Evolutionary conservation across 2,329 filamentous ascomycete species (phyloP).

Genomic region (Arthroderma uncinatum): DNA sequence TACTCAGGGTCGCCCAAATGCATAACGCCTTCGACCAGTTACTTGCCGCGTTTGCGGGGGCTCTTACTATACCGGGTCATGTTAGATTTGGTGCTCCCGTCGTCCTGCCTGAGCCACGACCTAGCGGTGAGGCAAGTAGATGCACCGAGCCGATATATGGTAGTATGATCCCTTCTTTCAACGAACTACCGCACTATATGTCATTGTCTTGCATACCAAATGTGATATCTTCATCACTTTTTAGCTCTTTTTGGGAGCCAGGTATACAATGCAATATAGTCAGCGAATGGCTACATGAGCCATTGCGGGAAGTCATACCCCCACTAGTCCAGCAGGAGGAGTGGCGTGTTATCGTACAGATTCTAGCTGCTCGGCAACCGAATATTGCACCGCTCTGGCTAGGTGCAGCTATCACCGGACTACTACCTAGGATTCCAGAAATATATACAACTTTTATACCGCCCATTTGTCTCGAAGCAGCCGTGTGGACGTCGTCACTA

Average conservation of each 20-base stretch:
- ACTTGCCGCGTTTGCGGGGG: slow-evolving; percentile 11
- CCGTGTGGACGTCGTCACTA: not conserved
- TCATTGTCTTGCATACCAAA: slow-evolving; percentile 7
- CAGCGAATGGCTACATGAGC: slow-evolving; percentile 11
- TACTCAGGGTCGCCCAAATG: slow-evolving; percentile 10
- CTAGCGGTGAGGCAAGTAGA: too few relatives aligned
- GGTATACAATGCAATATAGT: slow-evolving; percentile 7
- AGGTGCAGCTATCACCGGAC: slow-evolving; percentile 8
- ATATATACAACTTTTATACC: slow-evolving; percentile 4
- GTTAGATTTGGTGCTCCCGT: slow-evolving; percentile 12
- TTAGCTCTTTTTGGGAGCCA: slow-evolving; percentile 10
- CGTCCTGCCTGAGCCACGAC: slow-evolving; percentile 7
- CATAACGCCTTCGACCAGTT: slow-evolving; percentile 15
- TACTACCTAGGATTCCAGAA: slow-evolving; percentile 8
- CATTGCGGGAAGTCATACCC: slow-evolving; percentile 6
- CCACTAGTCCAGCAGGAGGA: slow-evolving; percentile 8
- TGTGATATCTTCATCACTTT: slow-evolving; percentile 10
- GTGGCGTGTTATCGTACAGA: slow-evolving; percentile 6
- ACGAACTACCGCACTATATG: slow-evolving; percentile 11
- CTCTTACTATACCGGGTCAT: slow-evolving; percentile 13
- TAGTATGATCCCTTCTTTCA: slow-evolving; percentile 8
- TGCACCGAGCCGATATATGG: too few relatives aligned
- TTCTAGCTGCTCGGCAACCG: slow-evolving; percentile 9
- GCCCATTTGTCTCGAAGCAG: slow-evolving; percentile 7
- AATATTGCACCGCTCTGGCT: slow-evolving; percentile 10